A percentile compares a stretch with the other conserved stretches of the same genome.
Conservation (phyloP, 2,329 filamentous ascomycete species). For the Monosporascus sp. region DNA sequence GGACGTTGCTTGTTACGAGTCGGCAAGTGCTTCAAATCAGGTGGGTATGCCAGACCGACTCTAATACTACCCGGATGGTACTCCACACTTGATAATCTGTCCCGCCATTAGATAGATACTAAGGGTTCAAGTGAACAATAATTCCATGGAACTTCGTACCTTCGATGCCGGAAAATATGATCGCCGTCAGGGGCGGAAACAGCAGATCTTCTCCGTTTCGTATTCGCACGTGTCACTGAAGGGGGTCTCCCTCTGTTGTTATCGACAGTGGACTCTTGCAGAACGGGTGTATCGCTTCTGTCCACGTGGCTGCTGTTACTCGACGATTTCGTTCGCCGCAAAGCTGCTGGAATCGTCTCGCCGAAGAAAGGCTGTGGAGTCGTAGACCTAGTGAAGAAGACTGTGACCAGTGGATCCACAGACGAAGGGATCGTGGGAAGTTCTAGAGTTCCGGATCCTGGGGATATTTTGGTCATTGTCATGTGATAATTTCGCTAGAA, state of each 20-base stretch:
- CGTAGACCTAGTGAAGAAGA: slow-evolving; percentile 1
- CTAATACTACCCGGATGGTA: too few relatives aligned
- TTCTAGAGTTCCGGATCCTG: too few relatives aligned
- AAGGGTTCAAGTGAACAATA: too few relatives aligned
- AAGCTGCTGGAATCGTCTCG: background rate
- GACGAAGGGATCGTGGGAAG: slow-evolving; percentile 1
- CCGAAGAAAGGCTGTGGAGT: background rate
- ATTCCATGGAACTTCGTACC: slow-evolving; percentile 1
- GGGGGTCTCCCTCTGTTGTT: background rate
- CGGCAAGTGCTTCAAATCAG: too few relatives aligned
- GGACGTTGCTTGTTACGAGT: too few relatives aligned
- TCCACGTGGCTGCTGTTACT: background rate
- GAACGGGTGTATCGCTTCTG: too few relatives aligned
- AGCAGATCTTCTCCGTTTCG: slow-evolving; percentile 10
- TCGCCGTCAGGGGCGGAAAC: slow-evolving; percentile 8
- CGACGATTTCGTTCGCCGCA: slow-evolving; percentile 2
- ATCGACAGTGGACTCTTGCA: background rate
- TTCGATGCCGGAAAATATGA: background rate
- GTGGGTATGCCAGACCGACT: too few relatives aligned
- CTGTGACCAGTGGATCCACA: slow-evolving; percentile 1
- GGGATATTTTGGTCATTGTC: too few relatives aligned
- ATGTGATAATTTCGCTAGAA: too few relatives aligned
- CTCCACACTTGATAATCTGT: too few relatives aligned
- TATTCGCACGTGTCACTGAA: slow-evolving; percentile 5
- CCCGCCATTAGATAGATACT: background rate